These are phyloP conservation scores for Cairneyella variabilis DNA, from an alignment of 495 filamentous ascomycete species.

Conservation along the genomic window DNA sequence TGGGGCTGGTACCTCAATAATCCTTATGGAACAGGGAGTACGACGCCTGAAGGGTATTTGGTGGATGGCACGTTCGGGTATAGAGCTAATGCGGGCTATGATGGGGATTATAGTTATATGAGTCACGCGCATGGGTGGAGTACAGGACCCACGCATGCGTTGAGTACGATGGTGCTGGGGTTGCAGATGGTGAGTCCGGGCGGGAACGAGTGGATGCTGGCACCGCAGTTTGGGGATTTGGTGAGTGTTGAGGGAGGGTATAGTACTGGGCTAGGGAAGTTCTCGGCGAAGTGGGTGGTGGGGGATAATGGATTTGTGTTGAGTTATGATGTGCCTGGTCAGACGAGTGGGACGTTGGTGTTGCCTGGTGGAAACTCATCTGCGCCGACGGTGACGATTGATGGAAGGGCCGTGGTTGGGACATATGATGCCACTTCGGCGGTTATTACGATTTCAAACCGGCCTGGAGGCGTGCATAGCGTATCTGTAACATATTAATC, in stretches of 20 bases:
- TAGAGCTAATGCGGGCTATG: constrained; percentile 45
- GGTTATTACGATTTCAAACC: neutral
- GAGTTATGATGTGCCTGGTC: constrained; percentile 19
- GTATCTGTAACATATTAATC: neutral
- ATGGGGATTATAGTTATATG: constrained; percentile 46
- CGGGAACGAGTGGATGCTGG: constrained; percentile 50
- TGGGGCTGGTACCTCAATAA: constrained; percentile 63
- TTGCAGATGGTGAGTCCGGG: constrained; percentile 45
- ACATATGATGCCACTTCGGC: neutral
- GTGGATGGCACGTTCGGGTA: constrained; percentile 54
- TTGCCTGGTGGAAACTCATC: constrained; percentile 7
- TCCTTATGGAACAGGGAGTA: constrained; percentile 56
- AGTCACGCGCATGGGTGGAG: constrained; percentile 54
- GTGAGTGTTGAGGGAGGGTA: constrained; percentile 52
- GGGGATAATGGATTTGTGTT: constrained; percentile 11
- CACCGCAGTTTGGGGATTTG: constrained; percentile 55
- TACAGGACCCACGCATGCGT: constrained; percentile 50
- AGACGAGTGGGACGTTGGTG: constrained; percentile 24
- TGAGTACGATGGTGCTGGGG: constrained; percentile 53
- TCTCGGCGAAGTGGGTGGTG: constrained; percentile 30
- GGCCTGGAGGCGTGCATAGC: neutral
- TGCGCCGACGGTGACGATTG: neutral
- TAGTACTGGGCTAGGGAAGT: constrained; percentile 48
- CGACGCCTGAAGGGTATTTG: constrained; percentile 58
- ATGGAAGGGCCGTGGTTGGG: neutral